Conservation (phyloP, 164 flowering plant genomes). For the Berberis thunbergii region DNA sequence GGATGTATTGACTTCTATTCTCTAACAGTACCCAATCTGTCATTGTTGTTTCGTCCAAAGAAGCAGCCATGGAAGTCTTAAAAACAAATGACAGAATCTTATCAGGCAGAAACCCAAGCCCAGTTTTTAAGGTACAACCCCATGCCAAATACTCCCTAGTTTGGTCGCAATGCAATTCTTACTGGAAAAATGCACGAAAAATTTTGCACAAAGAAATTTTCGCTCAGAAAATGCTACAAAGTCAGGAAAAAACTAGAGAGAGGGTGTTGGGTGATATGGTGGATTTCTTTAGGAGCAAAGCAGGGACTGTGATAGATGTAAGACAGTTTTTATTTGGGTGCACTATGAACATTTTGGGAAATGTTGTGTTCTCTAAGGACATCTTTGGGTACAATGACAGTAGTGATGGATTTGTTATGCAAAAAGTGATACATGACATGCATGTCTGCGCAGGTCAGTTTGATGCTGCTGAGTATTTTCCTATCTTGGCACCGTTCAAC, state of each 20-base stretch:
- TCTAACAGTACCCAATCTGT: no score
- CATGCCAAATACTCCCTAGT: conserved; percentile 2
- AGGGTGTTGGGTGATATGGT: not conserved
- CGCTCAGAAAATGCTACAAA: conserved; percentile 1
- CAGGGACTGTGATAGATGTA: conserved; percentile 2
- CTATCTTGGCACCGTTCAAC: conserved; percentile 3
- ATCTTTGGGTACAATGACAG: not conserved
- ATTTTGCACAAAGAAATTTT: not conserved
- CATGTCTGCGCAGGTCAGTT: not conserved
- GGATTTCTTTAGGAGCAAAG: conserved; percentile 1
- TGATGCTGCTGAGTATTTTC: conserved; percentile 8
- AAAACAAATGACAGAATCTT: conserved; percentile 9
- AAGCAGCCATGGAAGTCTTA: conserved; percentile 12
- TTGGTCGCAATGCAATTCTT: not conserved
- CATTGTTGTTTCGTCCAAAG: conserved; percentile 10
- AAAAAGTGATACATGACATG: conserved; percentile 1
- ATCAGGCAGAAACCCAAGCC: conserved; percentile 2
- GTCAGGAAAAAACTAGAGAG: not conserved
- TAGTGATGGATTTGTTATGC: not conserved
- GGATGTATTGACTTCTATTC: no score
- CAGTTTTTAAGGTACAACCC: not conserved
- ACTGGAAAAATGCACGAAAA: not conserved
- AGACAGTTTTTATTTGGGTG: conserved; percentile 4
- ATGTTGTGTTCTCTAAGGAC: conserved; percentile 3
- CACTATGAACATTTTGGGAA: not conserved